These are phyloP conservation scores for Sugiyamaella sp. DNA, from an alignment of 1,139 yeast species.

Conservation along the genomic window DNA sequence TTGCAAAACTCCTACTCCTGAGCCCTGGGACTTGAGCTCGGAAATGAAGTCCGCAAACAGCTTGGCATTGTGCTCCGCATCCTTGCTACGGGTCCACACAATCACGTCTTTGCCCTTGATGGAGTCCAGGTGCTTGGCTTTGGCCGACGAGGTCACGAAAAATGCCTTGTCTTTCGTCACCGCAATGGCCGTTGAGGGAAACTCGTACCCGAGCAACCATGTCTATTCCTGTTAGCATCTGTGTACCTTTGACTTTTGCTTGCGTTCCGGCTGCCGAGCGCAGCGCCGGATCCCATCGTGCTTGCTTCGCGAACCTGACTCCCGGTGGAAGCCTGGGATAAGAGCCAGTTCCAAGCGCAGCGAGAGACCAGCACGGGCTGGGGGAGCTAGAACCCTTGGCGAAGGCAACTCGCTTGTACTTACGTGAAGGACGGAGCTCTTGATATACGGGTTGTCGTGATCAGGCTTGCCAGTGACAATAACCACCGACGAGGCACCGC, in stretches of 20 bases:
- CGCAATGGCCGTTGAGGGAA: slow-evolving; percentile 82
- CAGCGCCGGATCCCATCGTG: no score
- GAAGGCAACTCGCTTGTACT: slow-evolving; percentile 17
- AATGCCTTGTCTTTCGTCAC: slow-evolving; percentile 63
- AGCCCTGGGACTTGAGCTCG: slow-evolving; percentile 52
- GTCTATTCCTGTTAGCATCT: slow-evolving; percentile 44
- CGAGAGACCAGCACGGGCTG: no score
- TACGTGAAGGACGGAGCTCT: slow-evolving; percentile 77
- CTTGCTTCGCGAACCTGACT: no score
- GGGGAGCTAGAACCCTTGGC: no score
- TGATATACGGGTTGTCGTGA: slow-evolving; percentile 88
- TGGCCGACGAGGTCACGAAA: slow-evolving; percentile 82
- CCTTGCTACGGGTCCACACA: slow-evolving; percentile 80
- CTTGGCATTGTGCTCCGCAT: slow-evolving; percentile 70
- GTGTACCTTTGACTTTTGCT: no score
- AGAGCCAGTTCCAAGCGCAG: no score
- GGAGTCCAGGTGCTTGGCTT: slow-evolving; percentile 73
- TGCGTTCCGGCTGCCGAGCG: no score
- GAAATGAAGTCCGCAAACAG: slow-evolving; percentile 63
- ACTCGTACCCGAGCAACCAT: slow-evolving; percentile 94
- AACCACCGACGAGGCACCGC: slow-evolving; percentile 57
- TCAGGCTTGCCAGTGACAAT: slow-evolving; percentile 81
- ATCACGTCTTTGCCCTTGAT: slow-evolving; percentile 59
- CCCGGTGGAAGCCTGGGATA: no score
- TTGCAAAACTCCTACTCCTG: slow-evolving; percentile 61